A percentile compares a stretch with the other conserved stretches of the same genome.
Evolutionary conservation across 1,284 basidiomycete species (phyloP).

Genomic region (Golubevia sp.): DNA sequence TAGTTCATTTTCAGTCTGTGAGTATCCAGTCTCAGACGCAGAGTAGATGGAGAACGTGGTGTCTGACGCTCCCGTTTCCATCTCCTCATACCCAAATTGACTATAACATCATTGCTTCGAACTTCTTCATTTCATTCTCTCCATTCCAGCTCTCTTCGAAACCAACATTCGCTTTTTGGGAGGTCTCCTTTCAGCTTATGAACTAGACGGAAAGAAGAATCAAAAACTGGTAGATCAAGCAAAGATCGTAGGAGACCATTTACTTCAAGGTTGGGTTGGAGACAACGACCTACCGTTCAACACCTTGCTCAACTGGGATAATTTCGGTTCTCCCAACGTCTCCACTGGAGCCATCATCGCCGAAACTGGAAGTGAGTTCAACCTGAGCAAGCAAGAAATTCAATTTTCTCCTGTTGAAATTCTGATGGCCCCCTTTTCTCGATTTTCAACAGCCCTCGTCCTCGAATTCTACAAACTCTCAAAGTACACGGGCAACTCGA

Average conservation of each 20-base stretch:
- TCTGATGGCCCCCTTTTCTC: slow-evolving; percentile 2
- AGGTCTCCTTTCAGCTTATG: slow-evolving; percentile 45
- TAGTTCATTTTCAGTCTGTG: slow-evolving; percentile 10
- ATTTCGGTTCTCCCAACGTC: slow-evolving; percentile 12
- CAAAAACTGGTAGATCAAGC: slow-evolving; percentile 39
- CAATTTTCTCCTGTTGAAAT: not conserved
- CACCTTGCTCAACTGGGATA: slow-evolving; percentile 34
- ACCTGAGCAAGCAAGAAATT: not conserved
- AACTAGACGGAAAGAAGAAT: slow-evolving; percentile 38
- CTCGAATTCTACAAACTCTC: slow-evolving; percentile 41
- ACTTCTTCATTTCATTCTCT: not conserved
- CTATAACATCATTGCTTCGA: not conserved
- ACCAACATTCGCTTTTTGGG: slow-evolving; percentile 51
- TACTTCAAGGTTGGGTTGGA: slow-evolving; percentile 30
- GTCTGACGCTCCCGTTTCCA: not conserved
- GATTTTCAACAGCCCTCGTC: slow-evolving; percentile 12
- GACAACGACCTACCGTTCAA: slow-evolving; percentile 41
- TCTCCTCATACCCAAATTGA: not conserved
- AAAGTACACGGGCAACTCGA: slow-evolving; percentile 33
- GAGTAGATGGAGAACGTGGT: not conserved
- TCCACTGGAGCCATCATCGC: slow-evolving; percentile 27
- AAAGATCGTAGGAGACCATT: slow-evolving; percentile 9
- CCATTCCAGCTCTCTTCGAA: slow-evolving; percentile 27
- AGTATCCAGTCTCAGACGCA: not conserved
- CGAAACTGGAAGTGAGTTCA: slow-evolving; percentile 19